These are phyloP conservation scores for Hypoxylon sp. DNA, from an alignment of 2,329 filamentous ascomycete genomes.

Conservation along the genomic window DNA sequence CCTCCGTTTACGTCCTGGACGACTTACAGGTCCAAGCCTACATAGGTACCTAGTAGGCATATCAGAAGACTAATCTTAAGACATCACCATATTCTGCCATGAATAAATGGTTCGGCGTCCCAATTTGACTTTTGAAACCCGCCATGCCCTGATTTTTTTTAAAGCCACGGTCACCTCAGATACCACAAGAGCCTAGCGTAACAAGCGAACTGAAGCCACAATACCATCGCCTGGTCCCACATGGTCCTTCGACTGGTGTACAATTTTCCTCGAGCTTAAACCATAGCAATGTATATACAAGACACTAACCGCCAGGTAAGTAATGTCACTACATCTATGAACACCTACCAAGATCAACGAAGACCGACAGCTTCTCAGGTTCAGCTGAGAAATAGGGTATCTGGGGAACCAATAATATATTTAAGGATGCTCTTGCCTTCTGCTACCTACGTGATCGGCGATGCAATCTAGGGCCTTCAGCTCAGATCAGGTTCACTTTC, in stretches of 20 bases:
- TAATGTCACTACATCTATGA: slow-evolving; percentile 3
- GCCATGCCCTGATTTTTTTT: background rate
- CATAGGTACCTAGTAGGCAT: background rate
- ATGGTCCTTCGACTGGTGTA: background rate
- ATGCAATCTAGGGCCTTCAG: background rate
- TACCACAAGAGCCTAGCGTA: slow-evolving; percentile 3
- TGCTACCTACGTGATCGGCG: slow-evolving; percentile 21
- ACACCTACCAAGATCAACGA: slow-evolving; percentile 15
- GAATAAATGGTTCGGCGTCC: background rate
- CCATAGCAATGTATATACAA: background rate
- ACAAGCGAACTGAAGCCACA: slow-evolving; percentile 20
- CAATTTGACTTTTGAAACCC: background rate
- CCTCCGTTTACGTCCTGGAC: slow-evolving; percentile 10
- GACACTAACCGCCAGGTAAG: background rate
- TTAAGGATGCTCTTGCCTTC: background rate
- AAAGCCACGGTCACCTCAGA: background rate
- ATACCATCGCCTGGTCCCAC: background rate
- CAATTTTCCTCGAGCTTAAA: background rate
- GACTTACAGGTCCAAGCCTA: background rate
- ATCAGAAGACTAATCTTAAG: background rate
- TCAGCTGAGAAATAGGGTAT: slow-evolving; percentile 18
- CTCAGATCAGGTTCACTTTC: background rate
- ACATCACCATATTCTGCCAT: background rate
- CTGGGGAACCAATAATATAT: slow-evolving; percentile 3
- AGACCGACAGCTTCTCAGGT: slow-evolving; percentile 22